Evolutionary conservation across 352 stramenopile species (phyloP), one percentile per base, ranked within the genome.

Genomic region (Phytophthora foliorum): DNA sequence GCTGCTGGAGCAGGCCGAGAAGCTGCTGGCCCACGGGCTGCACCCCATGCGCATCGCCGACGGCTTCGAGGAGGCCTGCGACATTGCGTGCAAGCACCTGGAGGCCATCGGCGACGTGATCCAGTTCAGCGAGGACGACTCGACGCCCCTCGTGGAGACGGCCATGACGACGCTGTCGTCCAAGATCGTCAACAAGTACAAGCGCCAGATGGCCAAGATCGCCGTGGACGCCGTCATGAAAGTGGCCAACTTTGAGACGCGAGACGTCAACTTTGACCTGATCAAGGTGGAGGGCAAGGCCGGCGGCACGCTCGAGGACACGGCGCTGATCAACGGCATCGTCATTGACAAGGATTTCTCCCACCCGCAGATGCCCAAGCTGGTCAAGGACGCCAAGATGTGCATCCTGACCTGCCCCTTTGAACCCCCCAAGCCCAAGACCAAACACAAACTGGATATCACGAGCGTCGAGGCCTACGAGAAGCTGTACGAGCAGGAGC

Each of bases 301-400:
- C 0, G 98, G 98, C 31, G 98, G 98, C 10, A 98, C 93, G 29
- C 78, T 99, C 2, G 96, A 98, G 63, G 98, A 99, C 56, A 99
- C 98, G 25, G 88, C 98, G 70, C 87, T 99, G 51, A 98, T 99
- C 69, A 94, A 98, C 69, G 98, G 98, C 32, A 98, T 99, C 61
- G 97, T 99, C 38, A 98, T 99, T 70, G 98, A 99, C 84, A 99
- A 99, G 94, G 98, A 99, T 77, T 99, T 99, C 67, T 98, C 88
- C 46, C 98, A 99, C 83, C 96, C 97, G 24, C 98, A 99, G 89
- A 99, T 99, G 97, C 86, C 94, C 29, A 99, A 99, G 79, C 81
- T 92, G 46, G 89, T 99, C 36, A 95, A 98, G 61, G 90, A 99
- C 88, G 98, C 97, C 52, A 99, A 99, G 83, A 92, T 99, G 71